Evolutionary conservation across 108 stramenopile species (phyloP), one percentile per base, ranked within the genome.

Genomic region (Cyclotella choctawhatcheeana): DNA sequence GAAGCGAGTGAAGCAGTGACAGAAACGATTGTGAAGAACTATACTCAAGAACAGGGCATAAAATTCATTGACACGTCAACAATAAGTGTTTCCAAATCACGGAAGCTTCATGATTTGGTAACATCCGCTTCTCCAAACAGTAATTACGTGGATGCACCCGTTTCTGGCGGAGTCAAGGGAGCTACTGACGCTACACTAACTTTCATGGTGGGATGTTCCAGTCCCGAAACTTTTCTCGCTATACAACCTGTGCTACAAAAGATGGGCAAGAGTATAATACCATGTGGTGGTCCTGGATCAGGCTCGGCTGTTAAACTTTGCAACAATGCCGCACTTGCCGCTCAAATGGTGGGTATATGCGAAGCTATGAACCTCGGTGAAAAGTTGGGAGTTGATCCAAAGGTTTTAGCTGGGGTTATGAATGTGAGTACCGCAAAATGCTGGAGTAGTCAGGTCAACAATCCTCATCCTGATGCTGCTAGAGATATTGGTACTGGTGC

Each of bases 331-430:
- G 88, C 93, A 3, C 71, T 98, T 26, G 97, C 93, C 0, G 91
- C 96, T 6, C 90, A 90, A 64, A 98, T 98, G 97, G 26, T 90
- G 26, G 97, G 95, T 30, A 93, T 95, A 26, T 84, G 85, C 27
- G 97, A 98, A 59, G 97, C 96, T 30, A 94, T 97, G 95, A 96
- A 90, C 65, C 75, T 98, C 33, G 97, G 97, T 21, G 85, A 88
- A 31, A 60, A 70, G 2, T 66, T 98, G 70, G 97, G 96, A n/a
- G 87, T 97, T 26, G 93, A 98, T 77, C 93, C 96, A 0, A 70
- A 61, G 32, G 81, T 90, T 0, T 69, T 98, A 58, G 93, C 97
- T 25, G 67, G 69, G 14, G 92, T 98, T 7, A 85, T 98, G 83
- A 98, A 98, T 85, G 85, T 88, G 5, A 91, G 89, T 54, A 96